Evolutionary conservation across 2,329 filamentous ascomycete species (phyloP), one percentile per base, ranked within the genome.

Genomic region (Ophiocordyceps robertsii): DNA sequence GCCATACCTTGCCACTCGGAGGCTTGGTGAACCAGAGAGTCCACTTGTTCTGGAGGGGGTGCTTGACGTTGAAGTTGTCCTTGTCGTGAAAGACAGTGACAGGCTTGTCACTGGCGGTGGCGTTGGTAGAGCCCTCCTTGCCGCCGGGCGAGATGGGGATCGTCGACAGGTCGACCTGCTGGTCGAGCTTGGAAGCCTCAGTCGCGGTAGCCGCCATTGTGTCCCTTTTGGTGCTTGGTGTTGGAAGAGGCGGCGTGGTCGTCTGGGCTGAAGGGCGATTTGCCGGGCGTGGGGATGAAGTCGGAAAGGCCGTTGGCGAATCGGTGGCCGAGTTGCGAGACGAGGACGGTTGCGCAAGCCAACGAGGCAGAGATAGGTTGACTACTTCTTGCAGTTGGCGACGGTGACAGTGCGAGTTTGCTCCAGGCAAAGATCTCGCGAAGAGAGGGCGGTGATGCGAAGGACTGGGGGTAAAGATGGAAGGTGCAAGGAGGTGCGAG

Each of bases 1-100:
- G 70, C 4, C 35, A 46, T 66, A 92, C 88, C 82, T 93, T 95
- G 69, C 88, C 89, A 62, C 82, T 93, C 37, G 90, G 84, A 42
- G 92, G 90, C 77, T 96, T 96, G 57, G 90, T 96, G 73, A 96
- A 98, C 93, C 93, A 98, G 44, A 98, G 73, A 46, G 92, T 96
- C 92, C 92, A 98, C 62, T 85, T 84, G 73, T 95, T 84, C 76
- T 94, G 89, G 47, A 98, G 76, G 52, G 89, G 90, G 65, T 98
- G 92, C 76, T 96, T 98, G 66, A 98, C 92, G 57, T 94, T 98
- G 77, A 98, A 98, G 74, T 98, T 95, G 52, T 95, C 84, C 55
- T 92, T 84, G 68, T 96, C 88, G 63, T 98, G 89, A 71, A 98
- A 98, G 54, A 98, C 90, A 38, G 92, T 98, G 56, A 95, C 74